Evolutionary conservation across 2,329 filamentous ascomycete species (phyloP), one percentile per base, ranked within the genome.

Genomic region (Westerdykella sp.): DNA sequence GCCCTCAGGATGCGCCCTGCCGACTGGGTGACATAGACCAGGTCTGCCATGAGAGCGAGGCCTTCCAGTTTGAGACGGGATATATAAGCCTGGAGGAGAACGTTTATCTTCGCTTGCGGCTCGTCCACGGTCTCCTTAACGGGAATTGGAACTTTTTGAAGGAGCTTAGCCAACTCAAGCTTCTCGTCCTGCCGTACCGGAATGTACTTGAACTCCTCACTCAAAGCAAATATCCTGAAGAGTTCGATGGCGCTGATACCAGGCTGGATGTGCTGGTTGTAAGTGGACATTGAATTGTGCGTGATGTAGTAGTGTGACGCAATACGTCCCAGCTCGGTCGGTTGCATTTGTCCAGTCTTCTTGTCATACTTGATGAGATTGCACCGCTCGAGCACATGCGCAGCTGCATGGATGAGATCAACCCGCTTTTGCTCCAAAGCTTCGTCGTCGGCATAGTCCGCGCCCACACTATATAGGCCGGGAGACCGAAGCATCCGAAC

Each of bases 281-380:
- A 98, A 1, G 87, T 96, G 54, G 91, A 78, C 93, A 98, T 98
- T 12, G 91, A 97, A 54, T 81, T 87, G 67, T 95, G 83, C 0
- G 89, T 93, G 60, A 98, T 96, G 73, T 98, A 98, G 73, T 98
- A 98, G 67, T 98, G 93, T 12, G 91, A 97, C 5, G 94, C 86
- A 54, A 98, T 94, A 34, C 93, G 84, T 41, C 94, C 93, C 42
- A 98, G 82, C 66, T 98, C 93, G 0, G 93, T 98, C 4, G 87
- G 80, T 67, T 95, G 89, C 25, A 98, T 69, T 57, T 83, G 86
- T 21, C 94, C 93, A 1, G 84, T 83, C 69, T 93, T 93, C 67
- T 94, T 93, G 58, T 98, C 93, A 60, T 98, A 98, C 60, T 95
- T 96, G 67, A 95, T 77, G 6, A 98, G 77, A 47, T 84, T 89